phyloP scores from a whole-genome alignment of 2,329 filamentous ascomycete genomes.

The Diaporthe vexans region DNA sequence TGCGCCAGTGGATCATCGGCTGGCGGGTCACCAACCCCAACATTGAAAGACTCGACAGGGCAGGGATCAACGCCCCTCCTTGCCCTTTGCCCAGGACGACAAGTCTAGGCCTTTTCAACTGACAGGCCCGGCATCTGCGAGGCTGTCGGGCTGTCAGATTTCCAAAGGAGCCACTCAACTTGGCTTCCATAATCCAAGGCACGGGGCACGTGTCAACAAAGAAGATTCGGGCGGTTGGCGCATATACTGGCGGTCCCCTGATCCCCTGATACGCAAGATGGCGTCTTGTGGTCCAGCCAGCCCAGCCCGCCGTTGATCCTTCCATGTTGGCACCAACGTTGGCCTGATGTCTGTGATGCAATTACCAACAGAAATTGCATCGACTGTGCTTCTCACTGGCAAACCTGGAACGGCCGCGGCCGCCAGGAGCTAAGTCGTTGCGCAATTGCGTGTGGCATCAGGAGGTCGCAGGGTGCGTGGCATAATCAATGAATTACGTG shows the following conservation, averaged over 20 bases:
- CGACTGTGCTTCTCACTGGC: too few relatives aligned
- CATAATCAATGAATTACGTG: slow-evolving; percentile 21
- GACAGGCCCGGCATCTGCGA: slow-evolving; percentile 1
- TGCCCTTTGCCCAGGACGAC: slow-evolving; percentile 4
- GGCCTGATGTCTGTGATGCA: slow-evolving; percentile 7
- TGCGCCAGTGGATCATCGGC: slow-evolving; percentile 22
- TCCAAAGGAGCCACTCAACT: background rate
- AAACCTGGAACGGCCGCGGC: background rate
- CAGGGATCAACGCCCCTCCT: slow-evolving; percentile 17
- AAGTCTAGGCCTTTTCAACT: slow-evolving; percentile 26
- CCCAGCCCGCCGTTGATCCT: slow-evolving; percentile 1
- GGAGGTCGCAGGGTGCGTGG: background rate
- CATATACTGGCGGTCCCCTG: slow-evolving; percentile 7
- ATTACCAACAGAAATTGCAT: slow-evolving; percentile 24
- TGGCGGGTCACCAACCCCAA: slow-evolving; percentile 18
- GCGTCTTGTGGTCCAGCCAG: slow-evolving; percentile 11
- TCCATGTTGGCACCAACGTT: background rate
- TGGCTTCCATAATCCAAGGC: slow-evolving; percentile 17
- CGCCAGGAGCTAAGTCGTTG: background rate
- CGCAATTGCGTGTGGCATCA: slow-evolving; percentile 25
- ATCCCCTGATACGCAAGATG: background rate
- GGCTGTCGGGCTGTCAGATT: background rate
- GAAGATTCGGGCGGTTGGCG: slow-evolving; percentile 1
- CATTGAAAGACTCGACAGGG: slow-evolving; percentile 5
- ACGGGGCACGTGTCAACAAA: slow-evolving; percentile 18